Evolutionary conservation across 2,329 filamentous ascomycete species (phyloP).

Genomic region (Microcera coccophila): DNA sequence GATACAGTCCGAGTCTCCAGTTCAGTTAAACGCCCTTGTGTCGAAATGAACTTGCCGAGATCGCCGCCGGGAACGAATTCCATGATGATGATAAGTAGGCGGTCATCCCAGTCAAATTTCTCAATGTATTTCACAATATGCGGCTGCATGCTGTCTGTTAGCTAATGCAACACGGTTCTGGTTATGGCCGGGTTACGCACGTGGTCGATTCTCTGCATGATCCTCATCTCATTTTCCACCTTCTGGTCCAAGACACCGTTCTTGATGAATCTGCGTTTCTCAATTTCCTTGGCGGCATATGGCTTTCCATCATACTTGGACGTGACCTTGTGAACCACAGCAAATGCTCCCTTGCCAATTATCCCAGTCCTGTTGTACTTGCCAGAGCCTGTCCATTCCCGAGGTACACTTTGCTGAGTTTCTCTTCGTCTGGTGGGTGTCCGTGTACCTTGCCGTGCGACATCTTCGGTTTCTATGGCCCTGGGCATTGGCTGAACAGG

Average conservation of each 20-base stretch:
- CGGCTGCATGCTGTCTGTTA: conserved; percentile 44
- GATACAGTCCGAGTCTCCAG: conserved; percentile 66
- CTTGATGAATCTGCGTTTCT: conserved; percentile 90
- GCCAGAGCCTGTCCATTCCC: conserved; percentile 76
- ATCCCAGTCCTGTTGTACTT: conserved; percentile 78
- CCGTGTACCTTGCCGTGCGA: conserved; percentile 12
- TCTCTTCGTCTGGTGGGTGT: conserved; percentile 26
- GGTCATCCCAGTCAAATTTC: conserved; percentile 73
- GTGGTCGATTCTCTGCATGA: conserved; percentile 83
- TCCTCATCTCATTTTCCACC: conserved; percentile 94
- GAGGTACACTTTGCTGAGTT: conserved; percentile 35
- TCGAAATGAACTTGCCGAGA: conserved; percentile 67
- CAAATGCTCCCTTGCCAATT: conserved; percentile 93
- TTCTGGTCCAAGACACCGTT: conserved; percentile 86
- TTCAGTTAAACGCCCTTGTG: conserved; percentile 63
- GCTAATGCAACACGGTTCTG: neutral
- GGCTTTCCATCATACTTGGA: conserved; percentile 78
- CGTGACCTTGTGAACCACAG: conserved; percentile 86
- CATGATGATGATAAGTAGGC: conserved; percentile 96
- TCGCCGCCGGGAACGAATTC: conserved; percentile 83
- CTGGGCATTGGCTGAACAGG: conserved; percentile 4
- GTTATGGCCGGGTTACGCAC: conserved; percentile 47
- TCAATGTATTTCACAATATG: conserved; percentile 93
- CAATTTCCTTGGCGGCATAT: conserved; percentile 90
- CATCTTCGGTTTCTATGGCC: conserved; percentile 2